Evolutionary conservation across 805 yeast species (phyloP).

Genomic region (Diddensiella transvaalensis): DNA sequence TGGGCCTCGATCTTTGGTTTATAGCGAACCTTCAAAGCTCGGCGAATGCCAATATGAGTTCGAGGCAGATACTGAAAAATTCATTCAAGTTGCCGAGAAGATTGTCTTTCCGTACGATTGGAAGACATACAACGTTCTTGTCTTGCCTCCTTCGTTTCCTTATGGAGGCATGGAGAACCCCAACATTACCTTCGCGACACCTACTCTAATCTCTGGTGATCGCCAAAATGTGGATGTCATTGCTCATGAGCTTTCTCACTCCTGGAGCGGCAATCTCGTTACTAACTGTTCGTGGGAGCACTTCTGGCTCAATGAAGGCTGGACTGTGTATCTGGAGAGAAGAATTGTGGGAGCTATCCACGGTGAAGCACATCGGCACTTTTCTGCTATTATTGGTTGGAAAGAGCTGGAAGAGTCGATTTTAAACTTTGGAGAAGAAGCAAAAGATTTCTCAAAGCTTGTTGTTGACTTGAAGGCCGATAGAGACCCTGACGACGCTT

Average conservation of each 20-base stretch:
- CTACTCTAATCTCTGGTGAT: slow-evolving; percentile 81
- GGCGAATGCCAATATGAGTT: slow-evolving; percentile 75
- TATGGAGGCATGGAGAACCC: slow-evolving; percentile 97
- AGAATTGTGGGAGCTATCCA: slow-evolving; percentile 74
- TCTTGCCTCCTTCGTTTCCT: slow-evolving; percentile 74
- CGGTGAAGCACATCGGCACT: slow-evolving; percentile 75
- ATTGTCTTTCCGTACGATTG: slow-evolving; percentile 79
- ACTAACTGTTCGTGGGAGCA: slow-evolving; percentile 92
- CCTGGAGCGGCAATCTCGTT: slow-evolving; percentile 89
- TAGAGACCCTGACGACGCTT: slow-evolving; percentile 85
- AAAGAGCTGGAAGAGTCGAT: slow-evolving; percentile 67
- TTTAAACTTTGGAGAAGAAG: slow-evolving; percentile 55
- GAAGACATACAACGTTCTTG: slow-evolving; percentile 75
- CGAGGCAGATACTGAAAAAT: slow-evolving; percentile 68
- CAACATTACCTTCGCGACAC: slow-evolving; percentile 85
- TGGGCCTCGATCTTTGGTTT: slow-evolving; percentile 85
- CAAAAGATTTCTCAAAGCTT: slow-evolving; percentile 50
- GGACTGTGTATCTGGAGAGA: slow-evolving; percentile 91
- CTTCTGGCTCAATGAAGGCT: slow-evolving; percentile 93
- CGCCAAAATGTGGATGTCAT: slow-evolving; percentile 82
- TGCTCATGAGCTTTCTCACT: slow-evolving; percentile 90
- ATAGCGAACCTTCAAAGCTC: slow-evolving; percentile 68
- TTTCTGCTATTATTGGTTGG: slow-evolving; percentile 87
- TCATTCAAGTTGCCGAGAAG: slow-evolving; percentile 72
- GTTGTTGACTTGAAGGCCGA: slow-evolving; percentile 68